phyloP scores from a whole-genome alignment of 1,284 basidiomycete genomes.

The Ceratobasidium papillatum region DNA sequence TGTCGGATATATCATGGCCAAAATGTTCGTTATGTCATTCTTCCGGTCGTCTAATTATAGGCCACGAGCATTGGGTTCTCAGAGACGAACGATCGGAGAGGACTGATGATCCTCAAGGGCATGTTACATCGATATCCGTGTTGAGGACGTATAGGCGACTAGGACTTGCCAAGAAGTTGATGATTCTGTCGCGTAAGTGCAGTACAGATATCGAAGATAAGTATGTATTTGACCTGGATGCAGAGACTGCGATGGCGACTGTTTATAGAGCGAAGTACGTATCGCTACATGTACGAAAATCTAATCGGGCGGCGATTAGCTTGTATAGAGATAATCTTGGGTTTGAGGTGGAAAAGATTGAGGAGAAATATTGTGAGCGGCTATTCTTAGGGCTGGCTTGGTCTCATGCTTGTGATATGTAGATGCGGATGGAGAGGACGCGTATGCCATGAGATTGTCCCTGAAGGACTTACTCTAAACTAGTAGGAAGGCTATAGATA shows the following conservation, averaged over 20 bases:
- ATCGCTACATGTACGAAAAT: slow-evolving; percentile 86
- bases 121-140: slow-evolving; percentile 92
- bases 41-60: slow-evolving; percentile 36
- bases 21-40: slow-evolving; percentile 70
- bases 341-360: slow-evolving; percentile 77
- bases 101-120: slow-evolving; percentile 74
- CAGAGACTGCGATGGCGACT: slow-evolving; percentile 64
- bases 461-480: slow-evolving; percentile 54
- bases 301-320: slow-evolving; percentile 83
- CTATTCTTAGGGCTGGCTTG: not conserved
- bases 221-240: not conserved
- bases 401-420: slow-evolving; percentile 15
- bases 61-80: slow-evolving; percentile 37
- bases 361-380: slow-evolving; percentile 83
- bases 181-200: slow-evolving; percentile 82
- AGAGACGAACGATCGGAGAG: slow-evolving; percentile 77
- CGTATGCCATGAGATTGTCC: slow-evolving; percentile 84
- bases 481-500: not conserved
- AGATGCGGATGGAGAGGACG: slow-evolving; percentile 95
- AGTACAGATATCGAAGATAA: too few species aligned
- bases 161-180: slow-evolving; percentile 88
- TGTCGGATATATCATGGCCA: slow-evolving; percentile 94
- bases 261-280: slow-evolving; percentile 80
- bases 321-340: slow-evolving; percentile 86
- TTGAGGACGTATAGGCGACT: slow-evolving; percentile 83